Conservation (phyloP, 1,139 yeast species). For the Debaryomycetaceae sp. region DNA sequence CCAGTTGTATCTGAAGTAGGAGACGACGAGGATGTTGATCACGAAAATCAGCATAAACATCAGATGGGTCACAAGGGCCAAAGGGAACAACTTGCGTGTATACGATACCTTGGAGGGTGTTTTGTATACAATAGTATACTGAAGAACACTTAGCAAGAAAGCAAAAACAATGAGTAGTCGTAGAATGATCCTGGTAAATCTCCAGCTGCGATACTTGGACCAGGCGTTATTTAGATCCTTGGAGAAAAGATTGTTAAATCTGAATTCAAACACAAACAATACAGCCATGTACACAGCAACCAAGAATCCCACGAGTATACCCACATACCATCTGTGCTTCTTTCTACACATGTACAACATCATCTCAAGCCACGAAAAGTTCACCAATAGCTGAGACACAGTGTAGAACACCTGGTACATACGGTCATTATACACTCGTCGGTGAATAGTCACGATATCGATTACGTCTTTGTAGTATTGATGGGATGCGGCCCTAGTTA, state of each 20-base stretch:
- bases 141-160: constrained; percentile 24
- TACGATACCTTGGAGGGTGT: constrained; percentile 34
- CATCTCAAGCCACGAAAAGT: constrained; percentile 41
- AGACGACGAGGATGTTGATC: constrained; percentile 26
- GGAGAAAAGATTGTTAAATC: constrained; percentile 7
- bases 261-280: constrained; percentile 13
- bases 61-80: constrained; percentile 39
- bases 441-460: constrained; percentile 33
- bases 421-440: constrained; percentile 23
- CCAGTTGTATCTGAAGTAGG: constrained; percentile 28
- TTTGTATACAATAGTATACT: constrained; percentile 27
- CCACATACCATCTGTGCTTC: constrained; percentile 17
- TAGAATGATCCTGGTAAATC: constrained; percentile 19
- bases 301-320: constrained; percentile 17
- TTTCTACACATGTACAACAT: constrained; percentile 21
- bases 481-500: constrained; percentile 29
- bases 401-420: constrained; percentile 28
- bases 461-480: constrained; percentile 39
- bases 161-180: constrained; percentile 24
- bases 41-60: constrained; percentile 19
- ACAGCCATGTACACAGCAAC: constrained; percentile 18
- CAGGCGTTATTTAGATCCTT: constrained; percentile 6
- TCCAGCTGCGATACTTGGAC: constrained; percentile 16
- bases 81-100: constrained; percentile 34
- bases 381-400: constrained; percentile 32